phyloP scores from a whole-genome alignment of 2,329 filamentous ascomycete genomes.

The Leptographium wingfieldii region DNA sequence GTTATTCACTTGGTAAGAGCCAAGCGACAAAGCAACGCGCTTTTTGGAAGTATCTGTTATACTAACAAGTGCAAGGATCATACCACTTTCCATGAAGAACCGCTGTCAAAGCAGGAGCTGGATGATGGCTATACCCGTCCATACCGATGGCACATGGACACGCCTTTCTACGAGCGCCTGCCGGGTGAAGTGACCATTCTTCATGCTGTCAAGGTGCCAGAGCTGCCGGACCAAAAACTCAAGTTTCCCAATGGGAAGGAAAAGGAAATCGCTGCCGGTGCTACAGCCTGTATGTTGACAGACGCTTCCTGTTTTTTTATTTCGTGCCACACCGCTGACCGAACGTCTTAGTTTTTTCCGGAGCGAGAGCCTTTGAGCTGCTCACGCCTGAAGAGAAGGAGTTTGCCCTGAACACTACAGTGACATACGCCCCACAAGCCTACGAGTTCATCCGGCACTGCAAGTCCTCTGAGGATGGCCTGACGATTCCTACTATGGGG shows the following conservation, averaged over 20 bases:
- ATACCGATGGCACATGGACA: constrained; percentile 72
- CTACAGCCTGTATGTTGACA: constrained; percentile 6
- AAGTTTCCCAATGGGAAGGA: constrained; percentile 7
- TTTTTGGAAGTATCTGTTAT: too few species aligned
- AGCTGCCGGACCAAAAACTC: constrained; percentile 7
- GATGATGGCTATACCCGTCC: constrained; percentile 37
- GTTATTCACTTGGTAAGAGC: constrained; percentile 5
- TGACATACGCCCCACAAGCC: constrained; percentile 10
- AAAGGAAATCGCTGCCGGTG: constrained; percentile 7
- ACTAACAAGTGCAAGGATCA: constrained; percentile 3
- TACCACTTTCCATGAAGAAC: constrained; percentile 9
- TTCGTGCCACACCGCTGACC: not conserved
- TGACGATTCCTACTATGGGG: constrained; percentile 8
- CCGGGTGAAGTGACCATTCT: constrained; percentile 61
- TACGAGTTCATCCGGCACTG: constrained; percentile 28
- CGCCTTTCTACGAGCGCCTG: constrained; percentile 59
- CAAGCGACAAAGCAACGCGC: too few species aligned
- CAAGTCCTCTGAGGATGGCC: constrained; percentile 17
- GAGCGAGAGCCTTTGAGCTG: constrained; percentile 9
- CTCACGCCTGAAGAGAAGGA: constrained; percentile 8
- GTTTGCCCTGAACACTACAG: constrained; percentile 9
- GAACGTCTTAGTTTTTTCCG: constrained; percentile 4
- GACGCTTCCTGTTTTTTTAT: not conserved
- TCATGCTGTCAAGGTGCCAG: constrained; percentile 59
- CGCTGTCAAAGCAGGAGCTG: constrained; percentile 27